A percentile compares a stretch with the other conserved stretches of the same genome.
These are phyloP conservation scores for Takashimella koratensis DNA, from an alignment of 1,284 basidiomycete genomes.

Conservation along the genomic window DNA sequence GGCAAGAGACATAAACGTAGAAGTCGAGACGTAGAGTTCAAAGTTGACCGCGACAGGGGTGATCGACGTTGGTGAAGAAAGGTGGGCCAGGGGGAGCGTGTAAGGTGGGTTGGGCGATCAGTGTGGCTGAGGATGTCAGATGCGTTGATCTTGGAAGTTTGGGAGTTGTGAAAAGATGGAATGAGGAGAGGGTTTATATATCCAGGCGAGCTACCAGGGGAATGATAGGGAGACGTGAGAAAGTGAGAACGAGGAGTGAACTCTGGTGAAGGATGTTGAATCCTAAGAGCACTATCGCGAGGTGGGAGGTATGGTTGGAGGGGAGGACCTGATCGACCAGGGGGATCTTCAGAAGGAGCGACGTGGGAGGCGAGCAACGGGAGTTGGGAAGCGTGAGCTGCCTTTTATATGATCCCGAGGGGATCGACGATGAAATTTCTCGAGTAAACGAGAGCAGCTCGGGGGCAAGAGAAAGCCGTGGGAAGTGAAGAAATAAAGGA, in stretches of 20 bases:
- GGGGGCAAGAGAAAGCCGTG: not conserved
- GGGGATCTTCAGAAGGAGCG: not conserved
- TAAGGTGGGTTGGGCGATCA: not conserved
- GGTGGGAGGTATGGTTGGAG: not conserved
- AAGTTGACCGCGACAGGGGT: no score
- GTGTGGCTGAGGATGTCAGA: not conserved
- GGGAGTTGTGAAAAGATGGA: not conserved
- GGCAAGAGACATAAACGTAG: conserved; percentile 21
- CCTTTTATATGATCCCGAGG: not conserved
- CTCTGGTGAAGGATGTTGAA: not conserved
- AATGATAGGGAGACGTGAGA: not conserved
- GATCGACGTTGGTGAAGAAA: not conserved
- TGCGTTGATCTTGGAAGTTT: no score
- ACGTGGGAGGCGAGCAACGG: not conserved
- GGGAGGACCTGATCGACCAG: not conserved
- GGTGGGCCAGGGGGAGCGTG: not conserved
- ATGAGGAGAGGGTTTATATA: not conserved
- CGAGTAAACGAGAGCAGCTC: not conserved
- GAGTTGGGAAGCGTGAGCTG: no score
- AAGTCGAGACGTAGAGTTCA: no score
- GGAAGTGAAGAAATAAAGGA: not conserved
- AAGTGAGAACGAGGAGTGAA: not conserved
- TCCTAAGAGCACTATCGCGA: not conserved
- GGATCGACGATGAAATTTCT: not conserved
- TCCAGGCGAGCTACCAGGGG: not conserved